These are phyloP conservation scores for Oryza longistaminata DNA, from an alignment of 176 grass and related monocot species.

Conservation along the genomic window DNA sequence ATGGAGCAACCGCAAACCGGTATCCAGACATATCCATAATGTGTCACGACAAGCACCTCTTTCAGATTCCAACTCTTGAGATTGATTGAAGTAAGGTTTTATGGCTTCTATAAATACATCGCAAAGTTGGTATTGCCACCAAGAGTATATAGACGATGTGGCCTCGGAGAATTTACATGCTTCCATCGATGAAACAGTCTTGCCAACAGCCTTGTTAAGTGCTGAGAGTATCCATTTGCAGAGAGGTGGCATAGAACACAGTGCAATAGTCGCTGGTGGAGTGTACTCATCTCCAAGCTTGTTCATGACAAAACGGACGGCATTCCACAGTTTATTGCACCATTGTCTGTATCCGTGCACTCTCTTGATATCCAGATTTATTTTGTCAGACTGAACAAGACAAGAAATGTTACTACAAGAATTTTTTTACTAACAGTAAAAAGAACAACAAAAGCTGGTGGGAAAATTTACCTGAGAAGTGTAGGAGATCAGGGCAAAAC, in stretches of 20 bases:
- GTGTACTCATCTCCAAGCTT: not conserved
- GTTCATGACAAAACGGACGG: not conserved
- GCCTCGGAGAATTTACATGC: not conserved
- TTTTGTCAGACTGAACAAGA: not conserved
- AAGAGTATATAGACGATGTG: not conserved
- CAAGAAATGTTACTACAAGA: not conserved
- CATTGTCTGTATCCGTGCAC: not conserved
- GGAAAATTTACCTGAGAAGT: conserved; percentile 39
- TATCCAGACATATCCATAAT: not conserved
- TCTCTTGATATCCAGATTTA: not conserved
- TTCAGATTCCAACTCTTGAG: not conserved
- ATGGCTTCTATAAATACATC: not conserved
- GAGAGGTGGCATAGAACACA: not conserved
- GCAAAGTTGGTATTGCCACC: not conserved
- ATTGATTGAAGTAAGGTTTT: not conserved
- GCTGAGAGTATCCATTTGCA: not conserved
- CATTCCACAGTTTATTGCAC: not conserved
- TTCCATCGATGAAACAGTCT: not conserved
- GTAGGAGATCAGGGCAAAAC: conserved; percentile 71
- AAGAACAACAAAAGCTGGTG: not conserved
- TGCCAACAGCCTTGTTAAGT: not conserved
- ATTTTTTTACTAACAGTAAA: not conserved
- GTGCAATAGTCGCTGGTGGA: not conserved
- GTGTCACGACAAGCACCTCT: not conserved
- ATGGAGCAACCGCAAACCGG: not conserved